A percentile compares a stretch with the other conserved stretches of the same genome.
Evolutionary conservation across 1,139 yeast species (phyloP).

Genomic region (Yamadazyma trypodendri): DNA sequence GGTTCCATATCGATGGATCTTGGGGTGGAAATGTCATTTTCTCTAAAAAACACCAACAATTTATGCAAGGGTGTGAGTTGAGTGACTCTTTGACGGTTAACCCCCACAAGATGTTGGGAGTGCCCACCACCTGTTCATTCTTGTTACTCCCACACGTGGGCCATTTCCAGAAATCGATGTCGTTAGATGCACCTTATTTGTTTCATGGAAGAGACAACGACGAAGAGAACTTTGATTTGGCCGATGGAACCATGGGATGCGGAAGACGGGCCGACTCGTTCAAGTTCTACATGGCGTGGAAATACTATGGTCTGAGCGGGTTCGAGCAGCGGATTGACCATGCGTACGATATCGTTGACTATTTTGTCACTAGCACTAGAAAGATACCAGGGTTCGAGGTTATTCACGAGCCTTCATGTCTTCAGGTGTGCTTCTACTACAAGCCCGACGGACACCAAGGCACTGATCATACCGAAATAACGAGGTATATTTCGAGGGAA

Average conservation of each 20-base stretch:
- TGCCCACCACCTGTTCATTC: constrained; percentile 84
- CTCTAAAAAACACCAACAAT: constrained; percentile 46
- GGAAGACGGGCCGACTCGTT: constrained; percentile 84
- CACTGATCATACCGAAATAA: constrained; percentile 52
- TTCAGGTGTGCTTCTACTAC: constrained; percentile 83
- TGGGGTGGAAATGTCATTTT: constrained; percentile 90
- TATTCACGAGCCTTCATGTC: constrained; percentile 68
- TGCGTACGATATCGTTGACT: constrained; percentile 62
- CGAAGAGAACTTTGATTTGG: constrained; percentile 70
- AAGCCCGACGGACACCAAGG: constrained; percentile 39
- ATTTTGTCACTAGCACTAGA: constrained; percentile 51
- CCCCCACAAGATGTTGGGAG: constrained; percentile 91
- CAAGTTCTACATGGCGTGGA: constrained; percentile 79
- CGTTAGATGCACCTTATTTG: constrained; percentile 76
- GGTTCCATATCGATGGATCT: constrained; percentile 88
- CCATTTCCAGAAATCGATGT: constrained; percentile 68
- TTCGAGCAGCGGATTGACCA: constrained; percentile 66
- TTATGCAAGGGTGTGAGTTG: constrained; percentile 57
- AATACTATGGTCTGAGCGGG: constrained; percentile 67
- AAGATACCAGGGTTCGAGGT: constrained; percentile 45
- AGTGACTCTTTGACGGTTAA: constrained; percentile 83
- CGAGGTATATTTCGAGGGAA: constrained; percentile 62
- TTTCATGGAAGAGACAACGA: constrained; percentile 63
- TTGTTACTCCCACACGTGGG: constrained; percentile 68
- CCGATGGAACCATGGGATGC: constrained; percentile 92